Conservation (phyloP, 768 basidiomycete species). For the Leccinum pellstonianum region DNA sequence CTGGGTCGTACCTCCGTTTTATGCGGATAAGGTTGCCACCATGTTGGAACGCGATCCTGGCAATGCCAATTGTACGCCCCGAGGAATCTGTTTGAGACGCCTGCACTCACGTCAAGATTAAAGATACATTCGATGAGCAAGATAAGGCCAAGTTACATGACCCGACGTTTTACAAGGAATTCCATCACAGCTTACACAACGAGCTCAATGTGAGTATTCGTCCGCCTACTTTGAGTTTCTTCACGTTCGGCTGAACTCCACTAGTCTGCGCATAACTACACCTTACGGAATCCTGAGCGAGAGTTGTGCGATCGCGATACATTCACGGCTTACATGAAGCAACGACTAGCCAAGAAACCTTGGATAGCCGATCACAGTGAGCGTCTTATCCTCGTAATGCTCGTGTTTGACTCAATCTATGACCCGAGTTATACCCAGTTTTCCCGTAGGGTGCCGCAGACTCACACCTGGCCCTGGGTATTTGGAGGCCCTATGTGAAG, state of each 20-base stretch:
- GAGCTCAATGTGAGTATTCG: neutral
- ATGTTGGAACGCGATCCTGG: neutral
- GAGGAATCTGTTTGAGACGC: neutral
- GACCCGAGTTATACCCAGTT: constrained; percentile 47
- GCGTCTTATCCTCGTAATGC: neutral
- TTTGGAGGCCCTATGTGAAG: constrained; percentile 60
- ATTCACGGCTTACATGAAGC: constrained; percentile 47
- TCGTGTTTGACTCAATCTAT: neutral
- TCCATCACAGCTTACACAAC: neutral
- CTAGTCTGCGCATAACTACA: constrained; percentile 38
- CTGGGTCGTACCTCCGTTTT: neutral
- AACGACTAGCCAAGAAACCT: constrained; percentile 53
- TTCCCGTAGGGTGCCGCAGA: constrained; percentile 58
- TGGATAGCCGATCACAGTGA: constrained; percentile 34
- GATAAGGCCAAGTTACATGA: neutral
- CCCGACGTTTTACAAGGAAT: neutral
- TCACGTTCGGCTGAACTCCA: neutral
- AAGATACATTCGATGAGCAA: neutral
- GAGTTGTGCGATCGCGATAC: constrained; percentile 29
- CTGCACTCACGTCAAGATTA: neutral
- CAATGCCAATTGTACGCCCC: constrained; percentile 40
- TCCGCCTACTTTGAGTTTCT: neutral
- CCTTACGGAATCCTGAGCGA: constrained; percentile 39
- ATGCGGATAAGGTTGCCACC: neutral
- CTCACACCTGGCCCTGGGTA: constrained; percentile 69